Base-by-base conservation (phyloP, 1,139 yeast species). In the Meyerozyma elateridarum region DNA sequence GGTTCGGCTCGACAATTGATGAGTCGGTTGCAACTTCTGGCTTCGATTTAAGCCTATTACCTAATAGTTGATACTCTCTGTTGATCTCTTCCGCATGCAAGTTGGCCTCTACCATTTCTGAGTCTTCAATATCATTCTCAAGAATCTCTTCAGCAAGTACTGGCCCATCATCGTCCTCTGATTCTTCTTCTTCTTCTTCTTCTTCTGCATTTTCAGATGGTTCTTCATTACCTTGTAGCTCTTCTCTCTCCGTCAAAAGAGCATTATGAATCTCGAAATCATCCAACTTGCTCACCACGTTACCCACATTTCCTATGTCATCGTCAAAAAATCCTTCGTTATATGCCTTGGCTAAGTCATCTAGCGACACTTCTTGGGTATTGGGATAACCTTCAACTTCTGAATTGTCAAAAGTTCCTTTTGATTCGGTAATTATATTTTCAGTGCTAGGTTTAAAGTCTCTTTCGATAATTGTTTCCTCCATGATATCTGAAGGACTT, bases 1-100 rank as follows among this genome's bases (percentile, higher is more conserved):
- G 87, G 87, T 46, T 83, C 94, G 12, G 26, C 85, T 64, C 35
- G 83, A 48, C 29, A 67, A 62, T 31, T 79, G 76, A 48, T 85
- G n/a, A 85, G 32, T 77, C 76, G 8, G 63, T 52, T 2, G 70
- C 63, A 4, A 83, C 57, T 32, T 70, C 70, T 44, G 64, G 74
- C 40, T 50, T 52, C 26, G 75, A 40, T 57, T 54, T 8, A 64
- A 21, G 31, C 50, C 35, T 61, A 64, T 2, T 52, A 50, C 14
- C 45, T 45, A 20, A 49, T 49, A 25, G 50, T 54, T 6, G 20
- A 28, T 39, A 19, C 20, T 38, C 8, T 25, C 32, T 4, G 22
- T 32, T n/a, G 34, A 37, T 36, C 44, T 8, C 35, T 45, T 32
- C 26, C 15, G 19, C 44, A 46, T 15, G 35, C 39, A 22, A 47